A percentile compares a stretch with the other conserved stretches of the same genome.
Evolutionary conservation across 192 early-diverging fungal species (phyloP).

Genomic region (Coemansia sp.): DNA sequence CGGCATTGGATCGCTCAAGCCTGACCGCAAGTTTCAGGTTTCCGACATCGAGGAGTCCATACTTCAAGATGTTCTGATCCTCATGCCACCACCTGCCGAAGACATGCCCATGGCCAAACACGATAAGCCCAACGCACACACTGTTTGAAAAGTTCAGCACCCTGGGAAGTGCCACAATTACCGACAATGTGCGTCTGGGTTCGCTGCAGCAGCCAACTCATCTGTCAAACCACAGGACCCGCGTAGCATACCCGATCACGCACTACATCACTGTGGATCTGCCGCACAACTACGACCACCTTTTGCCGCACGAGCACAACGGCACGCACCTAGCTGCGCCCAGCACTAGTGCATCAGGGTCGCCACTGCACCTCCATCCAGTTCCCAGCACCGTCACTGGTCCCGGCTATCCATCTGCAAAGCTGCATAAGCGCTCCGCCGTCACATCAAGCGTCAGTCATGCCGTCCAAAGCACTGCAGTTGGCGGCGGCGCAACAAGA

Average conservation of each 20-base stretch:
- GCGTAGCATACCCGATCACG: slow-evolving; percentile 28
- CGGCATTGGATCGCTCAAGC: slow-evolving; percentile 15
- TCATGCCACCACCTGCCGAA: slow-evolving; percentile 49
- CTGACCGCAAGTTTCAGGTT: slow-evolving; percentile 11
- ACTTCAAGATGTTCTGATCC: slow-evolving; percentile 35
- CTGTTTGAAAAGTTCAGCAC: slow-evolving; percentile 25
- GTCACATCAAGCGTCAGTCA: not conserved
- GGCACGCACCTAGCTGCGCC: slow-evolving; percentile 18
- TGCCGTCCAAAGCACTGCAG: not conserved
- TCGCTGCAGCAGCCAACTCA: slow-evolving; percentile 17
- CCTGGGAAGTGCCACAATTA: slow-evolving; percentile 23
- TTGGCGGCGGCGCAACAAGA: slow-evolving; percentile 1
- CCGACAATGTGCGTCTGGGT: slow-evolving; percentile 15
- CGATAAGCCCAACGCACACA: slow-evolving; percentile 14
- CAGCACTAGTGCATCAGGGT: not conserved
- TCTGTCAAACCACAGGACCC: slow-evolving; percentile 35
- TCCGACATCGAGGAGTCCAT: slow-evolving; percentile 35
- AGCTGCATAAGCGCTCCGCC: slow-evolving; percentile 14
- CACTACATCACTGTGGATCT: slow-evolving; percentile 42
- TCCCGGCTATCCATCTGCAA: not conserved
- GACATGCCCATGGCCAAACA: slow-evolving; percentile 43
- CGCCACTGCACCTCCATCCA: slow-evolving; percentile 10
- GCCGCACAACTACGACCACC: slow-evolving; percentile 39
- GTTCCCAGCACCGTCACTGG: not conserved
- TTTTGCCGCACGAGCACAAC: slow-evolving; percentile 46